Evolutionary conservation across 192 early-diverging fungal genomes (phyloP), one percentile per base, ranked within the genome.

Genomic region (Coemansia sp.): DNA sequence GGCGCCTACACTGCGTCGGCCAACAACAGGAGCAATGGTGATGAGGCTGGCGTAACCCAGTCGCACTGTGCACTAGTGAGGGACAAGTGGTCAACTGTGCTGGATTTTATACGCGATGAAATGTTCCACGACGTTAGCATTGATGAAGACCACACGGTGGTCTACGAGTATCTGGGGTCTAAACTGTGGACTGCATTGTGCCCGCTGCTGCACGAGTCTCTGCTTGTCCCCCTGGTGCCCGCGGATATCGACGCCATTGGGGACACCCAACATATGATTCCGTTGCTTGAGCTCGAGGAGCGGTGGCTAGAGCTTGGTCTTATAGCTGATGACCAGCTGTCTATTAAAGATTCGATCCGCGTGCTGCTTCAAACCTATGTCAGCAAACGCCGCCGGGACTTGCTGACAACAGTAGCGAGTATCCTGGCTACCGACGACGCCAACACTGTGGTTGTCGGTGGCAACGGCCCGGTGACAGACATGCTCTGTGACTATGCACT

Each of bases 111-210:
- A 49, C 76, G 72, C 46, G 66, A 71, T 33, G 72, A 78, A 43
- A 55, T 83, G 63, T 83, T 83, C 61, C 70, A 72, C 61, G 81
- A 78, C 38, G 65, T 80, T 38, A 71, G 72, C 31, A 44, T 73
- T 10, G 73, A 46, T 27, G 81, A 83, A 22, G 81, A 83, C 64
- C 73, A 75, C 31, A 18, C 69, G 0, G 81, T 72, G 1, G n/a
- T 83, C 2, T 72, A 72, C 57, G 69, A 66, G 15, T 78, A 78
- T 44, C 15, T 83, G 34, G 81, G 81, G 29, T 31, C 62, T 8
- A 52, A 62, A 16, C 60, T 83, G 40, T 83, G 81, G 81, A 36
- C 62, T 8, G 24, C 63, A 0, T 52, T 83, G 33, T 75, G 70
- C 22, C 81, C 76, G 22, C 36, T 64, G 40, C 46, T 83, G 15